Evolutionary conservation across 768 basidiomycete genomes (phyloP), one percentile per base, ranked within the genome.

Genomic region (Sistotremastrum niveocremeum): DNA sequence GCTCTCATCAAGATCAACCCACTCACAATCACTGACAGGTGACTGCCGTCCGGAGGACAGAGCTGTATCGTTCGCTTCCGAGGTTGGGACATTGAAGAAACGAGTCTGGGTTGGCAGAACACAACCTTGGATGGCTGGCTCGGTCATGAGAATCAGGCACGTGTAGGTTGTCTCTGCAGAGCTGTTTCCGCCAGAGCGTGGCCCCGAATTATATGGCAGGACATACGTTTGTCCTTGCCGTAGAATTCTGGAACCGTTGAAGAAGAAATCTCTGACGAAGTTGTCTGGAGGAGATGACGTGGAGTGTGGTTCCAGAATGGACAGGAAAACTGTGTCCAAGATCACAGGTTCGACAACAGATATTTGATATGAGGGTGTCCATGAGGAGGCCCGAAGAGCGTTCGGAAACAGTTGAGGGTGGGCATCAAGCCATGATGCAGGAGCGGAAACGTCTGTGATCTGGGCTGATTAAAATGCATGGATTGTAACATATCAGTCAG

Each of bases 1-100:
- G 11, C 62, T 71, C 55, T 86, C 79, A 53, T 73, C 74, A 45
- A 88, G 88, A 60, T 86, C 84, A 41, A 85, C 58, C 11, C 51
- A 56, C 33, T 79, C 76, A 6, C 55, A 52, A 33, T 62, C 60
- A 39, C 49, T 50, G 44, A 49, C 46, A 11, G n/a, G 8, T 34
- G 20, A 32, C 32, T 40, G 40, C 41, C 39, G 35, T 49, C 44
- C n/a, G 11, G 8, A 38, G n/a, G 35, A 9, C 33, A 28, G 4
- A 8, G 35, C 29, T 10, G n/a, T 32, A 4, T 44, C 44, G 20
- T 36, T 34, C 29, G 28, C 49, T 10, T 40, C 40, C 37, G 30
- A 33, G 42, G 7, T 30, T 10, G 37, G 29, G 20, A 43, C 33
- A 7, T 65, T 45, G 41, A 64, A 55, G 40, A 66, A 49, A 28